Base-by-base conservation (phyloP, 2,329 filamentous ascomycete species). In the Cladophialophora psammophila region DNA sequence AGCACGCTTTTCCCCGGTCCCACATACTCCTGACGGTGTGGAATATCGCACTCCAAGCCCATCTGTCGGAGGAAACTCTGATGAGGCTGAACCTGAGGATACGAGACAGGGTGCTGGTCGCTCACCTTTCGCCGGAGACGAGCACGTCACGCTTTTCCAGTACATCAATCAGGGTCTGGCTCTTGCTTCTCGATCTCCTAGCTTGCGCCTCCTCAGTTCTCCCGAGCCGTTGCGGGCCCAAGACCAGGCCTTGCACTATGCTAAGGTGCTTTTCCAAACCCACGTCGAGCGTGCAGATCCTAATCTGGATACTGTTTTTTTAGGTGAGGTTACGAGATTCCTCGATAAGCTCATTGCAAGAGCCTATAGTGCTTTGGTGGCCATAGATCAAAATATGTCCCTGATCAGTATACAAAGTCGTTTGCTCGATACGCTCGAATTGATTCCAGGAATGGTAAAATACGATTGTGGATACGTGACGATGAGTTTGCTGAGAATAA, bases 1-100 rank as follows among this genome's bases (percentile, higher is more conserved):
- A 13, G 18, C 12, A 20, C 1, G 15, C 5, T 48, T 55, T 7
- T 18, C 42, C 5, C n/a, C 31, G 15, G 50, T 62, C 50, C 31
- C 60, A 13, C 20, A 36, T 2, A 62, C 60, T 18, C 60, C 60
- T 31, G 15, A 20, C 18, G 60, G 60, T 13, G 12, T 62, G 26
- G 48, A 54, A 31, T 62, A 62, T 54, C n/a, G 15, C 34, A 62
- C 60, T 34, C 60, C 60, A 38, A 40, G 34, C 26, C 48, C 60
- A 55, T 40, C 32, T 26, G 12, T 35, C 13, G 36, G 36, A n/a
- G 13, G 20, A 31, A 18, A 53, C 5, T 7, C 20, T 12, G 50
- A 12, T 9, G 32, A 53, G 3, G 20, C 50, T 13, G 20, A 9
- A 31, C 13, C 50, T 12, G 1, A 53, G 50, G 50, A 31, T 6